phyloP scores from a whole-genome alignment of 2,329 filamentous ascomycete species.

The Pyrenochaeta sp. region DNA sequence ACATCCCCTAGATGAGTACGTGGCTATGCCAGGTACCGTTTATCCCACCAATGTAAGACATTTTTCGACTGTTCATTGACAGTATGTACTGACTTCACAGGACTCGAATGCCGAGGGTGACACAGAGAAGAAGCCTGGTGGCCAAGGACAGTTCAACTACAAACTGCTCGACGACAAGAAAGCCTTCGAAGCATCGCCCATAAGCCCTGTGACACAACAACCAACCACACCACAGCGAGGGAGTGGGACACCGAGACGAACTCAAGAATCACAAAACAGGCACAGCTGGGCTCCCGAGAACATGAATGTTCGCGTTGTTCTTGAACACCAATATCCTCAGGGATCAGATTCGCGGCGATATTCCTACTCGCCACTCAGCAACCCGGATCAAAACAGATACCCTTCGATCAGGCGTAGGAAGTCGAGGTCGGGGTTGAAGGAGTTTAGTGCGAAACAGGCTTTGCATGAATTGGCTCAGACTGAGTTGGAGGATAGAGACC shows the following conservation, averaged over 20 bases:
- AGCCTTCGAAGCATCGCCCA: slow-evolving; percentile 12
- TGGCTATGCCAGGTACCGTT: slow-evolving; percentile 54
- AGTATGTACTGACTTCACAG: slow-evolving; percentile 5
- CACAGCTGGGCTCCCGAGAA: slow-evolving; percentile 34
- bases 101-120: slow-evolving; percentile 12
- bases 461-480: slow-evolving; percentile 27
- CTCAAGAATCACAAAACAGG: slow-evolving; percentile 8
- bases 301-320: slow-evolving; percentile 36
- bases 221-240: slow-evolving; percentile 10
- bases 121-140: neutral
- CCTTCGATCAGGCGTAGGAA: slow-evolving; percentile 33
- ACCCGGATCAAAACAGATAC: slow-evolving; percentile 20
- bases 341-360: slow-evolving; percentile 23
- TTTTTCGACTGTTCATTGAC: neutral
- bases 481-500: slow-evolving; percentile 11
- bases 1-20: slow-evolving; percentile 53
- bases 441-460: slow-evolving; percentile 31
- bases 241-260: slow-evolving; percentile 7
- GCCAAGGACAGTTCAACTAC: slow-evolving; percentile 3
- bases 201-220: slow-evolving; percentile 4
- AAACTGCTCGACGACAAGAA: slow-evolving; percentile 5
- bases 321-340: slow-evolving; percentile 30
- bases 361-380: slow-evolving; percentile 26
- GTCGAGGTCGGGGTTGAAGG: slow-evolving; percentile 34
- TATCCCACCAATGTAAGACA: slow-evolving; percentile 42